Evolutionary conservation across 1,284 basidiomycete species (phyloP), one percentile per base, ranked within the genome.

Genomic region (Ceratobasidium sp.): DNA sequence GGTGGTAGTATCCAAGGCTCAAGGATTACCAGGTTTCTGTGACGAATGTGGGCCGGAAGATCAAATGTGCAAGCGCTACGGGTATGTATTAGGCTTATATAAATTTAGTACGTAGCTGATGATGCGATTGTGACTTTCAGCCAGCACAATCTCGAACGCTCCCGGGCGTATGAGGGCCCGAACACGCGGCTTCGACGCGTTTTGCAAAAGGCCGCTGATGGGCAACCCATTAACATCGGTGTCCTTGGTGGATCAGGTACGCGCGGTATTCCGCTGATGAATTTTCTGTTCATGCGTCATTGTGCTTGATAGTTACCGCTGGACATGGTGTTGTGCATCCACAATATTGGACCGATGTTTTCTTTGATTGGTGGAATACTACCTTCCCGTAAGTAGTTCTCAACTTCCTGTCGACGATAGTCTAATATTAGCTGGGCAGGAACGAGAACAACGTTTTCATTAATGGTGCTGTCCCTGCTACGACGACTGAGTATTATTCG

Each of bases 401-500:
- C 19, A 48, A 53, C 22, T 19, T 73, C 36, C 36, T 56, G 33
- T 56, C 8, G 11, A 4, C 27, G 15, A 6, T 36, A 63, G 17
- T 47, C 36, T 47, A 22, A 44, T 24, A 41, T 27, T 47, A 45
- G 14, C 29, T 45, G 24, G 14, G n/a, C 47, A 72, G 69, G 54
- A 24, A 72, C 51, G 69, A 72, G 47, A 72, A 72, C 1, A 72
- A 72, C 31, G 56, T 72, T 72, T 72, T 72, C 57, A 59, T 62
- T 27, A 77, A 78, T 60, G 77, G 76, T 48, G 77, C 76, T 36
- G 77, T 78, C 19, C 73, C 76, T 29, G 77, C 76, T 1, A 78
- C 75, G 6, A 76, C 74, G 17, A 75, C 75, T 15, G 76, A 75
- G 60, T 78, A 78, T 67, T 73, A 64, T 31, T 76, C 75, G 45